Base-by-base conservation (phyloP, 2,329 filamentous ascomycete genomes). In the Botrytis hyacinthi region DNA sequence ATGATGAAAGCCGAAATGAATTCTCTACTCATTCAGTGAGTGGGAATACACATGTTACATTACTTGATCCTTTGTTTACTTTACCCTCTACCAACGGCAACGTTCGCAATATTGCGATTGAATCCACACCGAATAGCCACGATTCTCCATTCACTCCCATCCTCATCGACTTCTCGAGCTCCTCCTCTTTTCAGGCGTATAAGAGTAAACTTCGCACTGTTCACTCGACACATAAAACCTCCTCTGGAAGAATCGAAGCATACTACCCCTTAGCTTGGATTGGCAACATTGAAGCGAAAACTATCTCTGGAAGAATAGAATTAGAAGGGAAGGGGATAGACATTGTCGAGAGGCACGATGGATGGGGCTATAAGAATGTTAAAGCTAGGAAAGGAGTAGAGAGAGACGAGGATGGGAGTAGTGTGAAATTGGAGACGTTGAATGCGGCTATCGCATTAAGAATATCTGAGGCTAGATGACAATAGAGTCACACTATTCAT, bases 211-310 rank as follows among this genome's bases (percentile, higher is more conserved):
- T 80, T 2, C 74, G 76, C 26, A 77, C 62, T 16, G 62, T 81
- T 7, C 62, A 73, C 20, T 78, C 76, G 1, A 74, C 62, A 8
- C 80, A 81, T 68, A 67, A 69, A 26, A 75, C 74, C 12, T 79
- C 70, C 16, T 77, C 78, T 1, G 76, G 71, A 1, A 70, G 22
- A n/a, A 65, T 80, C 6, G 51, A 73, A 3, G 65, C 79, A 1
- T n/a, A 73, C n/a, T 80, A 80, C 65, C 78, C 80, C 14, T 35
- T n/a, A 2, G 65, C 66, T 2, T 81, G 79, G 79, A 77, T 78
- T 57, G 80, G 80, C 3, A 74, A 70, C 2, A 67, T 81, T 2
- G 67, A 77, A 60, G 77, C 73, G 2, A 78, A 77, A 62, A 75
- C 75, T 4, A 63, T 80, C 1, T 78, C 77, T 1, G 79, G 78